Conservation (phyloP, 495 filamentous ascomycete genomes). For the Apodospora peruviana region DNA sequence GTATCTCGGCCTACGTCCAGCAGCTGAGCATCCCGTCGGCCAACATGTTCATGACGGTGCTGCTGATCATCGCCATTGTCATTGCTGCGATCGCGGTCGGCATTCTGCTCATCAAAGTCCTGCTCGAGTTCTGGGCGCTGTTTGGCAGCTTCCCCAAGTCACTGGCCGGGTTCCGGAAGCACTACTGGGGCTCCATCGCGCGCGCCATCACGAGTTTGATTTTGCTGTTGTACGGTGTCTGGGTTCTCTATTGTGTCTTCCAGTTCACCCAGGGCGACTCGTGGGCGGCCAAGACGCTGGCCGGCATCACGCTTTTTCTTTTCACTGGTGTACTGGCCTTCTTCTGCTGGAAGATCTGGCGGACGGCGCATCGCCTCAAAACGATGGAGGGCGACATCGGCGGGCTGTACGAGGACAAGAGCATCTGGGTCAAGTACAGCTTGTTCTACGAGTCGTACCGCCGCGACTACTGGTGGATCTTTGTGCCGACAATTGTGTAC, state of each 20-base stretch:
- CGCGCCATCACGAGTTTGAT: slow-evolving; percentile 88
- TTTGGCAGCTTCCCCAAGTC: slow-evolving; percentile 81
- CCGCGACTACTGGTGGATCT: slow-evolving; percentile 92
- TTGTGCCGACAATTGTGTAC: slow-evolving; percentile 86
- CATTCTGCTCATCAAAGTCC: slow-evolving; percentile 85
- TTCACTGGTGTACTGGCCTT: slow-evolving; percentile 75
- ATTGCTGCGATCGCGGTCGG: slow-evolving; percentile 79
- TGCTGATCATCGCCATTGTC: slow-evolving; percentile 82
- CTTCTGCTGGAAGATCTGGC: slow-evolving; percentile 79
- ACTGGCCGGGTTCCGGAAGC: slow-evolving; percentile 80
- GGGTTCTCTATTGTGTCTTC: slow-evolving; percentile 94
- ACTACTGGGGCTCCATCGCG: slow-evolving; percentile 88
- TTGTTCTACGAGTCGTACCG: slow-evolving; percentile 96
- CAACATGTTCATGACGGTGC: slow-evolving; percentile 94
- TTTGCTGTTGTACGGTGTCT: slow-evolving; percentile 86
- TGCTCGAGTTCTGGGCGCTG: slow-evolving; percentile 86
- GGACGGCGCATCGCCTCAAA: slow-evolving; percentile 68
- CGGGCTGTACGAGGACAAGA: slow-evolving; percentile 79
- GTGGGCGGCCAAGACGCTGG: slow-evolving; percentile 86
- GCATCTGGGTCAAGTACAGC: slow-evolving; percentile 91
- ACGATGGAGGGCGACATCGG: slow-evolving; percentile 66
- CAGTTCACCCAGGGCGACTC: slow-evolving; percentile 93
- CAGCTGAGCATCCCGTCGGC: slow-evolving; percentile 76
- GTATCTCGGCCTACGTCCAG: slow-evolving; percentile 71
- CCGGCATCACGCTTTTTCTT: slow-evolving; percentile 68